These are phyloP conservation scores for Phoma sp. DNA, from an alignment of 2,329 filamentous ascomycete species.

Conservation along the genomic window DNA sequence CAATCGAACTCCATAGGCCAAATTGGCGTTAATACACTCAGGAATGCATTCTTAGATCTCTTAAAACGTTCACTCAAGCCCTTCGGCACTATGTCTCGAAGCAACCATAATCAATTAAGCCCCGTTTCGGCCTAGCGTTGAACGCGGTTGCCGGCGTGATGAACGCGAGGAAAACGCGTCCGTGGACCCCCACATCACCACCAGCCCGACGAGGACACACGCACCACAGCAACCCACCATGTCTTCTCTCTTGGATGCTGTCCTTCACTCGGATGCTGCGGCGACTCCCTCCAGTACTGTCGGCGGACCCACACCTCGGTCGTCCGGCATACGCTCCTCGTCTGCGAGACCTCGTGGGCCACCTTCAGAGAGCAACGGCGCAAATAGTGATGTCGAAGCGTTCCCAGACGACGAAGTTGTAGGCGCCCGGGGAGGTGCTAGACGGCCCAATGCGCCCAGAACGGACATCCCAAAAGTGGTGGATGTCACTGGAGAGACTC, in stretches of 20 bases:
- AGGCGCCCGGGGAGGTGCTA: constrained; percentile 54
- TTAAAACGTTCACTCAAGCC: not conserved
- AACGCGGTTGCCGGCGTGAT: constrained; percentile 12
- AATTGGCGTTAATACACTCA: not conserved
- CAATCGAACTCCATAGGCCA: not conserved
- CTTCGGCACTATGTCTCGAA: no score
- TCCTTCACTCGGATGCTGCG: constrained; percentile 56
- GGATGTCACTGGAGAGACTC: constrained; percentile 75
- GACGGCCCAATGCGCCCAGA: constrained; percentile 53
- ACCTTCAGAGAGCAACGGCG: constrained; percentile 58
- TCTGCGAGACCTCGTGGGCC: constrained; percentile 64
- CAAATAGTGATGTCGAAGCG: constrained; percentile 63
- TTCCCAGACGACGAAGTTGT: constrained; percentile 69
- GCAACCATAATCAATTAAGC: constrained; percentile 9
- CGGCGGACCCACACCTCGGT: constrained; percentile 44
- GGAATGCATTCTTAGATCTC: not conserved
- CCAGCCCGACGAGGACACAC: constrained; percentile 3
- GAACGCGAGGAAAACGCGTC: constrained; percentile 14
- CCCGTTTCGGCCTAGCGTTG: constrained; percentile 5
- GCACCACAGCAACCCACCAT: constrained; percentile 43
- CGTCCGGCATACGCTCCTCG: constrained; percentile 52
- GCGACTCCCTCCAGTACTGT: constrained; percentile 47
- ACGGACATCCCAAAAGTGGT: constrained; percentile 73
- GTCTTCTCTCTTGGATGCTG: constrained; percentile 60
- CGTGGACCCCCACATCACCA: constrained; percentile 14